phyloP scores from a whole-genome alignment of 2,329 filamentous ascomycete genomes.

The Cladosporium cucumerinum region DNA sequence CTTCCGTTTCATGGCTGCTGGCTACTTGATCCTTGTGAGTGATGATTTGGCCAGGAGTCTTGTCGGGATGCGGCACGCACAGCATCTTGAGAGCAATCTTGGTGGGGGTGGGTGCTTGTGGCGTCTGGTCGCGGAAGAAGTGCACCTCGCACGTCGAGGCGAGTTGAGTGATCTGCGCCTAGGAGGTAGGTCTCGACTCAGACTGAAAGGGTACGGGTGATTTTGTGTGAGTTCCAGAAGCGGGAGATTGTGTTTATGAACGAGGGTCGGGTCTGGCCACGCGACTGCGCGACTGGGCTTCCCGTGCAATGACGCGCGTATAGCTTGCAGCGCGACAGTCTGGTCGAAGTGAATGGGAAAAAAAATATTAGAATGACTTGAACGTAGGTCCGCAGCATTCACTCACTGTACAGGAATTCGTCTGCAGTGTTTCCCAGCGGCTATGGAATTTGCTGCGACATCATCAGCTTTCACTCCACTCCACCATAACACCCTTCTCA shows the following conservation, averaged over 20 bases:
- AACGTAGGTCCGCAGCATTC: background rate
- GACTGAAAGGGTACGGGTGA: background rate
- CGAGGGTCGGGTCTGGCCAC: background rate
- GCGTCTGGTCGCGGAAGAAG: background rate
- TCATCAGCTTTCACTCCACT: constrained; percentile 19
- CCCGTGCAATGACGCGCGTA: background rate
- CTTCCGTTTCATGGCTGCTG: background rate
- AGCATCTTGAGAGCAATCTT: background rate
- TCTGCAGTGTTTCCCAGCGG: background rate
- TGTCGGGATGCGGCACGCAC: background rate
- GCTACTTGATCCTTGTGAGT: background rate
- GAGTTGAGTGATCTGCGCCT: background rate
- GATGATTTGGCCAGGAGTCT: background rate
- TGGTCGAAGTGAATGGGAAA: background rate
- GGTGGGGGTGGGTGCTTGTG: background rate
- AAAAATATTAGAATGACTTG: background rate
- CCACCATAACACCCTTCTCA: constrained; percentile 33
- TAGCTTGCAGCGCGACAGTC: background rate
- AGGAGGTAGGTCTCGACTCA: background rate
- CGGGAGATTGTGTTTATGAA: background rate
- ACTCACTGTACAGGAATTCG: background rate
- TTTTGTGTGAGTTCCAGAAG: background rate
- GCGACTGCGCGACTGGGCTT: background rate
- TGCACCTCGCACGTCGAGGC: background rate
- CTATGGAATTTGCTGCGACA: background rate